These are phyloP conservation scores for Lasiodiplodia theobromae DNA, from an alignment of 2,329 filamentous ascomycete genomes.

Conservation along the genomic window DNA sequence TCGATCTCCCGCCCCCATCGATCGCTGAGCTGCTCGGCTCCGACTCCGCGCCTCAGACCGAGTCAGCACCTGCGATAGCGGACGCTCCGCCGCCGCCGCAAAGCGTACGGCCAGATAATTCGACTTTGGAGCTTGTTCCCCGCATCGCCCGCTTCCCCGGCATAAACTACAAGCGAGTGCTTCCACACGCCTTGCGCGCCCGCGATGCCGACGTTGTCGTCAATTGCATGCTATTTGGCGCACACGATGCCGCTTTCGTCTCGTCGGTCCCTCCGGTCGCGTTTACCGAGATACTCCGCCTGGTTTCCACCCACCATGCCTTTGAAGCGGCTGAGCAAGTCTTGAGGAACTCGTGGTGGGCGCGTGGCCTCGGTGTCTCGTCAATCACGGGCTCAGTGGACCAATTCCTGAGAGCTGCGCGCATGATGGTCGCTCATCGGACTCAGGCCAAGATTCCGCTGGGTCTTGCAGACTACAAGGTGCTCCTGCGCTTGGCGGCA, in stretches of 20 bases:
- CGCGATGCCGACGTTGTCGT: conserved; percentile 16
- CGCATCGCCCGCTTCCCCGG: neutral
- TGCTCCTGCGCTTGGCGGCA: conserved; percentile 61
- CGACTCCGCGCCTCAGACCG: neutral
- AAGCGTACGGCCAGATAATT: neutral
- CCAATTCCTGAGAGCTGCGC: conserved; percentile 49
- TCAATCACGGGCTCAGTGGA: conserved; percentile 33
- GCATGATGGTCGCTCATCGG: conserved; percentile 48
- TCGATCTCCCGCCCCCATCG: neutral
- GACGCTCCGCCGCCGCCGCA: neutral
- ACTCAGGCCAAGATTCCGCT: conserved; percentile 46
- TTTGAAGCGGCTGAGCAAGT: conserved; percentile 45
- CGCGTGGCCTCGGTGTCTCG: conserved; percentile 53
- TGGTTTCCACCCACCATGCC: conserved; percentile 64
- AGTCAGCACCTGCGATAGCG: neutral
- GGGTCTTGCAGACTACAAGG: conserved; percentile 57
- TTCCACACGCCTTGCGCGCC: conserved; percentile 3
- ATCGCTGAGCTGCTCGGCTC: neutral
- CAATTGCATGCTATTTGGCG: conserved; percentile 33
- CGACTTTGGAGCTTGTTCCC: neutral
- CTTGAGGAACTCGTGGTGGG: conserved; percentile 47
- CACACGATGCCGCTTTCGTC: conserved; percentile 38
- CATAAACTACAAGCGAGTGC: conserved; percentile 5
- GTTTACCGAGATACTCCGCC: conserved; percentile 69
- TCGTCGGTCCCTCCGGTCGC: conserved; percentile 58